These are phyloP conservation scores for Cyclotella atomus DNA, from an alignment of 108 stramenopile species.

Conservation along the genomic window DNA sequence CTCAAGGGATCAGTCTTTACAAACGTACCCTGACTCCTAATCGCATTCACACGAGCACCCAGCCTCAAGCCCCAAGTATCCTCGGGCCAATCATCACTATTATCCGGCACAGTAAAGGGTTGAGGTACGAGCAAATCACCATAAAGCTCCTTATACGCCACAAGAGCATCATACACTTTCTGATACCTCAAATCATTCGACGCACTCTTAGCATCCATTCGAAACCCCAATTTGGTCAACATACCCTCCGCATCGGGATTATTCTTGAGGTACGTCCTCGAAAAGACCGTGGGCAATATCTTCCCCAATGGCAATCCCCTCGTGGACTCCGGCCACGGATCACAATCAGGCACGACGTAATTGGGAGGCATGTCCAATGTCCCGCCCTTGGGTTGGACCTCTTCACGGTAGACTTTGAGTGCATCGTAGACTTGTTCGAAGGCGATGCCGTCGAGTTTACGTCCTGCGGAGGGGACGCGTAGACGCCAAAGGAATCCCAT, in stretches of 20 bases:
- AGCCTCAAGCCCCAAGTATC: slow-evolving; percentile 81
- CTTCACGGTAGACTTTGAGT: slow-evolving; percentile 67
- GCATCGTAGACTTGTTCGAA: slow-evolving; percentile 85
- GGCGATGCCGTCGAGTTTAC: slow-evolving; percentile 56
- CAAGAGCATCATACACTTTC: slow-evolving; percentile 79
- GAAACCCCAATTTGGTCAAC: slow-evolving; percentile 57
- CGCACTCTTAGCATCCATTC: slow-evolving; percentile 55
- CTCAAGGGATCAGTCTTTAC: slow-evolving; percentile 75
- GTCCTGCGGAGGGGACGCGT: slow-evolving; percentile 53
- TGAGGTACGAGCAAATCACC: slow-evolving; percentile 90
- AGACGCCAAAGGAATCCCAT: slow-evolving; percentile 90
- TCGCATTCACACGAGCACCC: slow-evolving; percentile 90
- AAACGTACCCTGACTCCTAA: slow-evolving; percentile 89
- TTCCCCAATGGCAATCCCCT: slow-evolving; percentile 81
- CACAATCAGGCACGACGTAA: slow-evolving; percentile 76
- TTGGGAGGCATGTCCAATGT: slow-evolving; percentile 61
- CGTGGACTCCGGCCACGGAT: slow-evolving; percentile 78
- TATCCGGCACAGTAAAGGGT: slow-evolving; percentile 82
- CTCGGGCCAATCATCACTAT: slow-evolving; percentile 71
- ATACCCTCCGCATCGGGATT: slow-evolving; percentile 69
- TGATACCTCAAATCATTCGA: slow-evolving; percentile 80
- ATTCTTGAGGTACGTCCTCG: slow-evolving; percentile 63
- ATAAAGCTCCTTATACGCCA: slow-evolving; percentile 79
- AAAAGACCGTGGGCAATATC: slow-evolving; percentile 59
- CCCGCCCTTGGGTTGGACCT: slow-evolving; percentile 52